These are phyloP conservation scores for Fusarium xyrophilum DNA, from an alignment of 2,329 filamentous ascomycete species.

Conservation along the genomic window DNA sequence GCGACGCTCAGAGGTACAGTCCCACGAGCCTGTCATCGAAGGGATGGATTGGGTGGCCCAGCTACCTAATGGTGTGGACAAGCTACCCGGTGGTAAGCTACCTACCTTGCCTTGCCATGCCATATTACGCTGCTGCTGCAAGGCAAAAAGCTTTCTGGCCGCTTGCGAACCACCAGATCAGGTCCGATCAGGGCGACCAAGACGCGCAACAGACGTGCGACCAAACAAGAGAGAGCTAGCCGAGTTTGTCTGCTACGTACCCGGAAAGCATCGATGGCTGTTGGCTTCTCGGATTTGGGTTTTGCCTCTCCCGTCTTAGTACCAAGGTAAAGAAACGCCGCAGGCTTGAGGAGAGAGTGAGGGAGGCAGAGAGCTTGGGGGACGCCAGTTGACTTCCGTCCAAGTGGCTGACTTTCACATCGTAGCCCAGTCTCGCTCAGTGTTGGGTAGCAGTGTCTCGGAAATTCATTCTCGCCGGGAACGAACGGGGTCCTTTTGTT, in stretches of 20 bases:
- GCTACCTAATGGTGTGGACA: constrained; percentile 30
- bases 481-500: constrained; percentile 9
- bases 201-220: constrained; percentile 26
- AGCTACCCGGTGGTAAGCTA: constrained; percentile 29
- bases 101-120: background rate
- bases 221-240: constrained; percentile 20
- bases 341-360: background rate
- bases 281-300: constrained; percentile 12
- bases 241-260: background rate
- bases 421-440: background rate
- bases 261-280: constrained; percentile 21
- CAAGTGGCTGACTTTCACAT: constrained; percentile 27
- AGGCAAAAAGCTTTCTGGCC: constrained; percentile 15
- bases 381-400: background rate
- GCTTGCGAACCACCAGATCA: constrained; percentile 24
- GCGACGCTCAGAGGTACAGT: constrained; percentile 25
- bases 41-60: constrained; percentile 29
- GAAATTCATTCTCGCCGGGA: background rate
- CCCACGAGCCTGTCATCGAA: constrained; percentile 32
- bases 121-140: constrained; percentile 9
- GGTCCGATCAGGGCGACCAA: constrained; percentile 23
- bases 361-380: background rate
- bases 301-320: constrained; percentile 24
- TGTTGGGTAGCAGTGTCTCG: constrained; percentile 10
- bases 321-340: background rate